Base-by-base conservation (phyloP, 2,329 filamentous ascomycete species). In the Emydomyces testavorans region DNA sequence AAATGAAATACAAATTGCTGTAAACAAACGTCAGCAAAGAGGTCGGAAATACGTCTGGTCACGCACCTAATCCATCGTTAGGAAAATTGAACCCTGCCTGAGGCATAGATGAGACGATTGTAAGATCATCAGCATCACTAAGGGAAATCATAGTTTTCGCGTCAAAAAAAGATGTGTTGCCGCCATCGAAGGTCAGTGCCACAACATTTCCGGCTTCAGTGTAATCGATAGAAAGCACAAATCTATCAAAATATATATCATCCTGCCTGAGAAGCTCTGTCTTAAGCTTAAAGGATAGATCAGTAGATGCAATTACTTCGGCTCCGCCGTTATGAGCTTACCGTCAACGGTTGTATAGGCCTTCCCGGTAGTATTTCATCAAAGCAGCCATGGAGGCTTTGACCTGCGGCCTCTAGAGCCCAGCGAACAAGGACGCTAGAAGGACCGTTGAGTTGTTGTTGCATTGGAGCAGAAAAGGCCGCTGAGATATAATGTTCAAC, bases 341-440 rank as follows among this genome's bases (percentile, higher is more conserved):
- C 62, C 57, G 65, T 64, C 24, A 60, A 34, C 53, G 68, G 59
- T 39, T 64, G 63, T 51, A 72, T 77, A 58, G 77, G 79, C 58
- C 78, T 79, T 56, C 82, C 78, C 36, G 75, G 73, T 6, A 79
- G 78, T 21, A 92, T 72, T 56, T 89, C 82, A 54, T 87, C 83
- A 61, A 94, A 90, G 10, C 82, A 83, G 1, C 81, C 68, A 60
- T 92, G 84, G 6, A 93, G 68, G 7, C 69, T 72, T 53, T 82
- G 78, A n/a, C 75, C 67, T 40, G 78, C 73, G 26, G 84, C 79
- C 26, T 76, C 73, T 7, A 90, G 62, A 56, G 92, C 82, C 90
- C 90, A 96, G 52, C 83, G 77, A 53, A 87, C 81, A 52, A 96
- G 73, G 34, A 89, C 76, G 55, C 82, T 94, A 56, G 83, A 79